Percentiles rank a stretch among this genome's conserved stretches.
Conservation (phyloP, 352 stramenopile genomes). For the Globisporangium camurandrum region DNA sequence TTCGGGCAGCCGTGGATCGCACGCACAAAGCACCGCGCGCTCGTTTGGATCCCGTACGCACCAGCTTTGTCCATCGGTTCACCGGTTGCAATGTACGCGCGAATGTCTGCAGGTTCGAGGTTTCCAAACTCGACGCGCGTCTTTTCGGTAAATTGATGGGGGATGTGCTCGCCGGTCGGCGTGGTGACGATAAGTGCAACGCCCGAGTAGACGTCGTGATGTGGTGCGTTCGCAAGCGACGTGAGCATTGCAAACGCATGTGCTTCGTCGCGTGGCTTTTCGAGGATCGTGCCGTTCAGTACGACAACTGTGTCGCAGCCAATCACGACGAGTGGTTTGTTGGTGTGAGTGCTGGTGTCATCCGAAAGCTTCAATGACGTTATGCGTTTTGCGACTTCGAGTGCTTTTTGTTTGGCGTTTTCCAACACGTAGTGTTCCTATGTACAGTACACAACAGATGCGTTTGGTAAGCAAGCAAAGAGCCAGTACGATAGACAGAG, state of each 20-base stretch:
- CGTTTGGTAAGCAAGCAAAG: no score
- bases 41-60: conserved; percentile 86
- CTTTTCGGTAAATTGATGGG: conserved; percentile 68
- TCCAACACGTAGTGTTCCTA: conserved; percentile 69
- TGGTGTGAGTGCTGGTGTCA: conserved; percentile 8
- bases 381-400: conserved; percentile 60
- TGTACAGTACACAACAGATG: no score
- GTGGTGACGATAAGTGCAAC: conserved; percentile 73
- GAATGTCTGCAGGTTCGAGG: conserved; percentile 55
- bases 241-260: conserved; percentile 78
- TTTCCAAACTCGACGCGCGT: conserved; percentile 49
- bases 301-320: conserved; percentile 88
- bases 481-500: background rate
- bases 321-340: conserved; percentile 42
- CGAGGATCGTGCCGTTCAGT: conserved; percentile 75
- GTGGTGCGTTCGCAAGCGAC: conserved; percentile 49
- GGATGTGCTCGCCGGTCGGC: conserved; percentile 25
- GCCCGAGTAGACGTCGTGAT: conserved; percentile 87
- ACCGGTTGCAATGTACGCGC: conserved; percentile 78
- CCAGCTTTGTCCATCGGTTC: conserved; percentile 92
- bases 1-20: conserved; percentile 85
- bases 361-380: no score
- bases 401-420: conserved; percentile 71
- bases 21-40: conserved; percentile 71
- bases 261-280: conserved; percentile 82